Base-by-base conservation (phyloP, 768 basidiomycete genomes). In the Lentinula boryana region DNA sequence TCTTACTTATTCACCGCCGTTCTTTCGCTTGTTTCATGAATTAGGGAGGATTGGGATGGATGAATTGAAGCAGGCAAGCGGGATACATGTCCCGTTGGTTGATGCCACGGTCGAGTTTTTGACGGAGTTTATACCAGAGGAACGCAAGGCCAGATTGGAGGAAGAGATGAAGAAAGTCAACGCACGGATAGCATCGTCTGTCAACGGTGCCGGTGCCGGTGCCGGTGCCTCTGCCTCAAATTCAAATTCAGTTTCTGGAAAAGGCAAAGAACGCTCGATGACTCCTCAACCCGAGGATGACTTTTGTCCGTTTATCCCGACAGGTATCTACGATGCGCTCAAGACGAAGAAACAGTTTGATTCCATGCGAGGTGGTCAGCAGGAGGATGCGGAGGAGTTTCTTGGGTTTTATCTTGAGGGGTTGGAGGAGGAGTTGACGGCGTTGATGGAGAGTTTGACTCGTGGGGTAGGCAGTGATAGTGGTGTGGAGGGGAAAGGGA, bases 301-400 rank as follows among this genome's bases (percentile, higher is more conserved):
- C 56, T 72, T 75, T 64, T 69, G 88, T 60, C 87, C 90, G 18
- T 96, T 98, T 70, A 80, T 95, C 35, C 93, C 95, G 21, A 83
- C 85, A 12, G 85, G 86, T 65, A 83, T 98, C 31, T 98, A 97
- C 72, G 91, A 95, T 64, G 95, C 93, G 16, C 84, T 98, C 82
- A 92, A 91, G 74, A 87, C 88, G 74, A 94, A 94, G 79, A 93
- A 93, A 74, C 80, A 91, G 64, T 98, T 98, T 68, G 95, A 95
- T 68, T 84, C 82, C 50, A 98, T 98, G 95, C 77, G 89, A 84
- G 86, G 91, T 40, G 95, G 95, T 0, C 91, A 94, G 61, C 96
- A 99, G 75, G 96, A 99, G 71, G 96, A 99, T 61, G 96, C 95
- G 9, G 95, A 99, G 72, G 96, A 99, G 73, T 98, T 97, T 72